Base-by-base conservation (phyloP, 805 yeast genomes). In the Saccharomycopsis oosterbeekiorum region DNA sequence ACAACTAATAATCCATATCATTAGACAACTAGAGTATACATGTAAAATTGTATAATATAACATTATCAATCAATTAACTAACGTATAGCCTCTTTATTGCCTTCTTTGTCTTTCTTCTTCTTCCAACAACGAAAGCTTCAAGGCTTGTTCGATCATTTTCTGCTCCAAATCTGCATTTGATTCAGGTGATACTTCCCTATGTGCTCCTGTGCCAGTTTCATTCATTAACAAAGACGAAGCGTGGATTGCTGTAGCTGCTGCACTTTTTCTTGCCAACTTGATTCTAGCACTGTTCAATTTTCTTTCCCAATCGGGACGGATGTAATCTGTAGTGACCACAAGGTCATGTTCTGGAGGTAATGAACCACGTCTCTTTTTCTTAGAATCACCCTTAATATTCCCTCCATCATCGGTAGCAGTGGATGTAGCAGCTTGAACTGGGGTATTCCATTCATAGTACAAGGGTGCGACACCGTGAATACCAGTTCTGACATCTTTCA, bases 161-260 rank as follows among this genome's bases (percentile, higher is more conserved):
- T 88, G 88, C 70, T 91, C 89, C 55, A 84, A 65, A 37, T 81
- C 84, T 60, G 68, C 68, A 57, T 67, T 64, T 43, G 63, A 60
- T 24, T 67, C 67, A 54, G 65, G 61, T 54, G 69, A 68, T 1
- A 65, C 67, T 1, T 69, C 40, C 14, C 63, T 21, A 1, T 57
- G 1, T 55, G 61, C 40, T 58, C 66, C 64, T 26, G 59, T 60
- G 12, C 60, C 63, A 17, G 57, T 59, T 39, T 55, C 61, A 26
- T 34, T 43, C 67, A 55, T 67, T 55, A 60, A 29, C 67, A 89
- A 79, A 61, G 91, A 90, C 12, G 96, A 84, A 1, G 96, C 92
- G 73, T 93, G 98, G 47, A 93, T 82, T 0, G 97, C 97, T 40
- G 89, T 89, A 0, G 98, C 98, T 14, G 96, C 89, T 0, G 97